Evolutionary conservation across 768 basidiomycete species (phyloP).

Genomic region (Pleurotus pulmonarius): DNA sequence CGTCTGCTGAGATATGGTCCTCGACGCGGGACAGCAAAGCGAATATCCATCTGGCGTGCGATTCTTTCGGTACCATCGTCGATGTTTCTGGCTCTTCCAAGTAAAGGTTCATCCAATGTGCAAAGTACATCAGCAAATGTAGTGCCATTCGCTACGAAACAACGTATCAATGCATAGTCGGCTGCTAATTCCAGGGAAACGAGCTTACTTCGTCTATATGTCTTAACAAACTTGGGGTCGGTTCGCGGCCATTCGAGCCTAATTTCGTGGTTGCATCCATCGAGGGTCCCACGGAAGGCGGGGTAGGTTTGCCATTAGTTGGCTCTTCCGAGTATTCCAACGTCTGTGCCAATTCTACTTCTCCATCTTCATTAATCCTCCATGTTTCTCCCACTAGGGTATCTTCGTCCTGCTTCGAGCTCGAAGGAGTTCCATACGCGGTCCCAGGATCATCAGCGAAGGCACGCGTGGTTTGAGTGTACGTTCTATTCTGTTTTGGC

Average conservation of each 20-base stretch:
- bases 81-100: conserved; percentile 39
- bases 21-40: conserved; percentile 67
- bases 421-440: neutral
- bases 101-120: conserved; percentile 72
- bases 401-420: conserved; percentile 12
- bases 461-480: conserved; percentile 28
- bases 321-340: conserved; percentile 32
- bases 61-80: conserved; percentile 40
- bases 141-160: conserved; percentile 55
- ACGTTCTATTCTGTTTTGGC: conserved; percentile 21
- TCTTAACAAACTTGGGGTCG: conserved; percentile 52
- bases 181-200: neutral
- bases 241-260: conserved; percentile 41
- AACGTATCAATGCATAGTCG: no score
- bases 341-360: conserved; percentile 32
- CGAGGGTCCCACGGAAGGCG: conserved; percentile 12
- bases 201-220: conserved; percentile 63
- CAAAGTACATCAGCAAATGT: conserved; percentile 81
- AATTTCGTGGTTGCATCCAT: conserved; percentile 13
- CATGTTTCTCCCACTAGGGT: conserved; percentile 19
- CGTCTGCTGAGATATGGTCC: conserved; percentile 66
- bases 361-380: conserved; percentile 38
- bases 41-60: conserved; percentile 79
- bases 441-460: conserved; percentile 27
- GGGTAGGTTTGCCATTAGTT: conserved; percentile 40